Conservation (phyloP, 148 eudicot genomes). For the Salicornia ramosissima region DNA sequence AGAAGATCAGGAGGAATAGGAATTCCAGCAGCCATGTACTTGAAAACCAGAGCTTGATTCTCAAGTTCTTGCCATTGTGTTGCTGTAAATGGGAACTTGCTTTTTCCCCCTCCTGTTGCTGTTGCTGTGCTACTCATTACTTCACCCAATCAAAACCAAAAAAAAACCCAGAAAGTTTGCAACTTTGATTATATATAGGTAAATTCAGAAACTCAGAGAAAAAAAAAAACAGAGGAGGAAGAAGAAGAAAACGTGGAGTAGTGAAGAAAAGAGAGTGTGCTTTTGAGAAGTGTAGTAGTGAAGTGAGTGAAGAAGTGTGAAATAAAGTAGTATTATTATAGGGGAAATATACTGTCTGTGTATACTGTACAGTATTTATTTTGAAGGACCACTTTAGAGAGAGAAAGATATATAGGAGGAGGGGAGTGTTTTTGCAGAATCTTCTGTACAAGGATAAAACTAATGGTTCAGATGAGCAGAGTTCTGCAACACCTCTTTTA, state of each 20-base stretch:
- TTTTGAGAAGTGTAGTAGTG: background rate
- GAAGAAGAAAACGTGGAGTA: too few species aligned
- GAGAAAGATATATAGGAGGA: background rate
- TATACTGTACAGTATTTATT: too few species aligned
- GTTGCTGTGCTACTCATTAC: slow-evolving; percentile 23
- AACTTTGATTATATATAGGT: background rate
- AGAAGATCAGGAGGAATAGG: slow-evolving; percentile 96
- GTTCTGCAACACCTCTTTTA: slow-evolving; percentile 11
- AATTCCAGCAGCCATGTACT: slow-evolving; percentile 83
- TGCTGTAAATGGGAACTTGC: slow-evolving; percentile 74
- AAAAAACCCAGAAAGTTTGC: background rate
- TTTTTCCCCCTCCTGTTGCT: slow-evolving; percentile 16
- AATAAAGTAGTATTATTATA: background rate
- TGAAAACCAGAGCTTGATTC: slow-evolving; percentile 82
- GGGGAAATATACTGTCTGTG: too few species aligned
- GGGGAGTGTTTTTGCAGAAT: slow-evolving; percentile 49
- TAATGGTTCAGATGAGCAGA: slow-evolving; percentile 60
- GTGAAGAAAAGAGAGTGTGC: slow-evolving; percentile 1
- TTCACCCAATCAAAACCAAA: background rate
- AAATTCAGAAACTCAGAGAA: background rate
- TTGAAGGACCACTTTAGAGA: slow-evolving; percentile 44
- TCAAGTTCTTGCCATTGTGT: slow-evolving; percentile 95
- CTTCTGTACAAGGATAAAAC: slow-evolving; percentile 69
- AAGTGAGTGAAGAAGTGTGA: background rate
- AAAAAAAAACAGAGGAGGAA: background rate